Evolutionary conservation across 345 rosid species (phyloP).

Genomic region (Lepidium sativum): DNA sequence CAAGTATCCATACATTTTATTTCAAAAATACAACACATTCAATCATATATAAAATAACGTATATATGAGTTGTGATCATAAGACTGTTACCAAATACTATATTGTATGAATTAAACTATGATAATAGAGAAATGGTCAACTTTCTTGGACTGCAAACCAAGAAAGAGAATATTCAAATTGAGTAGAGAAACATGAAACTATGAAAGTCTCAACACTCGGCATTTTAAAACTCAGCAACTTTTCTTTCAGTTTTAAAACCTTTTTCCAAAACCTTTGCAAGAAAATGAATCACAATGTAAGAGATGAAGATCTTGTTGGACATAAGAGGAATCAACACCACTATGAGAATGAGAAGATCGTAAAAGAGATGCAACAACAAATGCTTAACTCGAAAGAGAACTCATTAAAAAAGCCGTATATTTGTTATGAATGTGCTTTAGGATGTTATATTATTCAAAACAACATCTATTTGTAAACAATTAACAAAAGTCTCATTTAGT

Average conservation of each 20-base stretch:
- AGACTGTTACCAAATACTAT: too few relatives aligned
- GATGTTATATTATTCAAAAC: too few relatives aligned
- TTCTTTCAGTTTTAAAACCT: neutral
- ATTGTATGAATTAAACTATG: neutral
- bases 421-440: too few relatives aligned
- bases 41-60: too few relatives aligned
- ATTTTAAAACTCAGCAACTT: neutral
- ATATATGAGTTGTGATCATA: too few relatives aligned
- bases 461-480: too few relatives aligned
- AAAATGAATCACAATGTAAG: neutral
- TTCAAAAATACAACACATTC: too few relatives aligned
- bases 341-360: conserved; percentile 1
- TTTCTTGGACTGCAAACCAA: conserved; percentile 18
- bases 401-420: neutral
- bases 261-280: neutral
- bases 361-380: conserved; percentile 5
- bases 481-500: too few relatives aligned
- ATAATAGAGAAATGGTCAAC: neutral
- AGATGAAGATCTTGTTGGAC: neutral
- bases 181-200: neutral
- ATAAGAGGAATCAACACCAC: neutral
- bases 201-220: neutral
- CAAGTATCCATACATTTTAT: neutral
- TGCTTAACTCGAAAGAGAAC: neutral
- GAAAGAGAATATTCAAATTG: neutral